Base-by-base conservation (phyloP, 75 land plant genomes). In the Pinus tabuliformis region DNA sequence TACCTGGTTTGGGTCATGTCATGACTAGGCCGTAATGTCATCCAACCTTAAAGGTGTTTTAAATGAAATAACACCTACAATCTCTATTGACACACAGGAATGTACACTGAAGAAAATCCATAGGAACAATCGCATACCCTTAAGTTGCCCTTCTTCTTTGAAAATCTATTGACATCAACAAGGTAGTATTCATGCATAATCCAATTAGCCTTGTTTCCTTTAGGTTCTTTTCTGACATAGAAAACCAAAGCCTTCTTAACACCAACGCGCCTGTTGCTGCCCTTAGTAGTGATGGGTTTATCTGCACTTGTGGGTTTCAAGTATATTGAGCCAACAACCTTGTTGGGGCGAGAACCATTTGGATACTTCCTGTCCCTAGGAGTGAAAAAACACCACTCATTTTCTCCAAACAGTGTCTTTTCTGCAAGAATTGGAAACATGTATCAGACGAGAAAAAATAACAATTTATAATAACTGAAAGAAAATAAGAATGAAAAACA, bases 291-390 rank as follows among this genome's bases (percentile, higher is more conserved):
- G 14, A 78, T 75, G 45, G 58, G 62, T 24, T 75, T 75, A 36
- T 78, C 80, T 56, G 56, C 57, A 30, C 80, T 79, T 58, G 78
- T 78, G 24, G 78, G 59, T 45, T 78, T 78, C 80, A 78, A 78
- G 39, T 78, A 78, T 6, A 78, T 79, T 18, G 78, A 54, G 16
- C 57, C 62, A 22, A 60, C 62, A 54, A 79, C 78, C 80, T 60
- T 56, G 60, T 78, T 78, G 12, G 62, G 57, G 9, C 80, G 58
- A 54, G 62, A 57, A 1, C 80, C 78, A 56, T 54, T 78, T 57
- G 77, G 78, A 39, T 78, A 78, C 78, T 78, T 78, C 45, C 77
- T 78, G 45, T 75, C 76, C 76, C 64, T 30, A 0, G 64, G 45
- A 33, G 76, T 75, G 39, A 58, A 75, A 37, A 75, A 75, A 75